A percentile compares a stretch with the other conserved stretches of the same genome.
Evolutionary conservation across 805 yeast genomes (phyloP).

Genomic region (Monosporozyma aquatica): DNA sequence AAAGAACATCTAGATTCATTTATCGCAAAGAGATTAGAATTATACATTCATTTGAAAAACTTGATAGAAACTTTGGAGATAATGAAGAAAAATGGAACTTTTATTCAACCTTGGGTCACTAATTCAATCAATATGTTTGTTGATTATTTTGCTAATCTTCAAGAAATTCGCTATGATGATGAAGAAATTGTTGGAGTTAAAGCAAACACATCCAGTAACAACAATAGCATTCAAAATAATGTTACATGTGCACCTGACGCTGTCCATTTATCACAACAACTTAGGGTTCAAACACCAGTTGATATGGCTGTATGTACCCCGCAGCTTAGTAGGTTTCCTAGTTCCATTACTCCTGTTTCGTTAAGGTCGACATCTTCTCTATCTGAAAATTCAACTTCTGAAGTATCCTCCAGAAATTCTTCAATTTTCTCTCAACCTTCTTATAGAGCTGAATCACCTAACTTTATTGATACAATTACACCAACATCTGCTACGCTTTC

Average conservation of each 20-base stretch:
- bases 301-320: background rate
- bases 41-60: slow-evolving; percentile 15
- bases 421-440: slow-evolving; percentile 7
- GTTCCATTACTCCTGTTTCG: slow-evolving; percentile 2
- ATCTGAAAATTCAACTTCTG: slow-evolving; percentile 2
- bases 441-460: slow-evolving; percentile 5
- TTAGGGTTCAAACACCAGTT: slow-evolving; percentile 2
- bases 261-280: background rate
- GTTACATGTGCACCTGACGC: background rate
- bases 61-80: slow-evolving; percentile 7
- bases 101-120: slow-evolving; percentile 8
- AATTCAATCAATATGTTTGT: slow-evolving; percentile 11
- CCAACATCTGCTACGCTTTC: slow-evolving; percentile 6
- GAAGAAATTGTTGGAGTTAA: background rate
- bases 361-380: slow-evolving; percentile 4
- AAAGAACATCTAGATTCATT: slow-evolving; percentile 9
- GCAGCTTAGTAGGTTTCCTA: background rate
- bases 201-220: too few relatives aligned
- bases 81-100: background rate
- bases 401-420: slow-evolving; percentile 7
- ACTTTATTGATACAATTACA: slow-evolving; percentile 7
- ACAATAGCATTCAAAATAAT: background rate
- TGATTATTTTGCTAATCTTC: slow-evolving; percentile 13
- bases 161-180: slow-evolving; percentile 5
- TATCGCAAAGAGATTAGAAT: slow-evolving; percentile 11